phyloP scores from a whole-genome alignment of 2,329 filamentous ascomycete genomes.

The Fusarium napiforme region DNA sequence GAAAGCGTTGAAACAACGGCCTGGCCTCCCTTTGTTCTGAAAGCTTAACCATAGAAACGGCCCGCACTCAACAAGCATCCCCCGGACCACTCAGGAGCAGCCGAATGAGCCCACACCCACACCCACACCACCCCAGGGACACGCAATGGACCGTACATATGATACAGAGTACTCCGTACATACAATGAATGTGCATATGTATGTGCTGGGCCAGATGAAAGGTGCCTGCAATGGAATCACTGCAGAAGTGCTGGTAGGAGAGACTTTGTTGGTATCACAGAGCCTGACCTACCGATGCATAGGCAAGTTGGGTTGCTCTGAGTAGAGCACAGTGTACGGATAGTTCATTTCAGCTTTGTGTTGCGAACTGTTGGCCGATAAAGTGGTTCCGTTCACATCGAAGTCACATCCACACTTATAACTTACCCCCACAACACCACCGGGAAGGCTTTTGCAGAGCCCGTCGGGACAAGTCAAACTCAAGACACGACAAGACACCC shows the following conservation, averaged over 20 bases:
- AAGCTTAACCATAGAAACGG: slow-evolving; percentile 27
- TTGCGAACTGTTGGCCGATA: slow-evolving; percentile 19
- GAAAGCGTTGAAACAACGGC: slow-evolving; percentile 41
- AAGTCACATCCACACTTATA: background rate
- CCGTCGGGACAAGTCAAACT: slow-evolving; percentile 8
- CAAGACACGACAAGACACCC: slow-evolving; percentile 1
- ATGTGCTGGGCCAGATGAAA: background rate
- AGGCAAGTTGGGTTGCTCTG: background rate
- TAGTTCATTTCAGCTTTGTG: background rate
- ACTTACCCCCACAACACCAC: slow-evolving; percentile 28
- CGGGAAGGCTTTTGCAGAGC: slow-evolving; percentile 25
- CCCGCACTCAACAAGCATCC: slow-evolving; percentile 21
- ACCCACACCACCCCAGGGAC: slow-evolving; percentile 25
- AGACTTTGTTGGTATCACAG: slow-evolving; percentile 20
- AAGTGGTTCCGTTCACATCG: slow-evolving; percentile 22
- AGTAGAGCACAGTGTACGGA: background rate
- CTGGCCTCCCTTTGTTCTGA: slow-evolving; percentile 26
- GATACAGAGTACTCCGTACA: background rate
- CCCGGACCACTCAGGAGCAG: slow-evolving; percentile 32
- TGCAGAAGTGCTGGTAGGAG: slow-evolving; percentile 10
- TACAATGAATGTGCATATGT: background rate
- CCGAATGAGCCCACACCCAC: slow-evolving; percentile 17
- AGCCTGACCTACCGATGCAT: background rate
- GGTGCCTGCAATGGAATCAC: slow-evolving; percentile 4
- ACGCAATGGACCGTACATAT: background rate